These are phyloP conservation scores for Cutaneotrichosporon daszewskae DNA, from an alignment of 1,284 basidiomycete genomes.

Conservation along the genomic window DNA sequence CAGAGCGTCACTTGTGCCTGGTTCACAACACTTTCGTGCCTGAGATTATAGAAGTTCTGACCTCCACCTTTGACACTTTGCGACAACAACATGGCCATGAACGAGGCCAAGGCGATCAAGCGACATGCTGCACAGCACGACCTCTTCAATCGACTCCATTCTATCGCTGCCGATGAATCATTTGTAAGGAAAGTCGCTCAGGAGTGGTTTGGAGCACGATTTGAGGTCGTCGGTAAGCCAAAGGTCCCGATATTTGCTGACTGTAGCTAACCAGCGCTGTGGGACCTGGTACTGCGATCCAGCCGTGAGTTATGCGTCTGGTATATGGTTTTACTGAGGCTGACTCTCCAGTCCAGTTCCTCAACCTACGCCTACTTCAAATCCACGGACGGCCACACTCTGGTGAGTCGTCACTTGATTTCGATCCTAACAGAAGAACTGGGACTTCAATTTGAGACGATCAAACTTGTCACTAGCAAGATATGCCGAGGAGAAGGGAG, in stretches of 20 bases:
- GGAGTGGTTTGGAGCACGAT: slow-evolving; percentile 48
- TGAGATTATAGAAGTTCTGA: neutral
- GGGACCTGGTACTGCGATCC: slow-evolving; percentile 92
- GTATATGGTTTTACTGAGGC: neutral
- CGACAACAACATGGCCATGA: slow-evolving; percentile 4
- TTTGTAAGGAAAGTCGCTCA: slow-evolving; percentile 62
- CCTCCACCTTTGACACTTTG: slow-evolving; percentile 6
- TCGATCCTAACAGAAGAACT: slow-evolving; percentile 49
- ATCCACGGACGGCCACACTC: slow-evolving; percentile 89
- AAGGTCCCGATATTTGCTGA: neutral
- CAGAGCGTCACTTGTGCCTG: slow-evolving; percentile 2
- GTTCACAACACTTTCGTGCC: neutral
- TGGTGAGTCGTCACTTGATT: slow-evolving; percentile 38
- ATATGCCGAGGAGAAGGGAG: slow-evolving; percentile 55
- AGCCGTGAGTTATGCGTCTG: slow-evolving; percentile 33
- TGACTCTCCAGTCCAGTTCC: slow-evolving; percentile 33
- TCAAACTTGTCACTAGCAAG: slow-evolving; percentile 77
- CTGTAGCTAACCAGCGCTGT: slow-evolving; percentile 81
- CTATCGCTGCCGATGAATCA: slow-evolving; percentile 66
- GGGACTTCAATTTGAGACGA: slow-evolving; percentile 79
- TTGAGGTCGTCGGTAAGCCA: slow-evolving; percentile 36
- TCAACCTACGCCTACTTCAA: slow-evolving; percentile 76
- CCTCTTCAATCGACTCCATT: slow-evolving; percentile 78
- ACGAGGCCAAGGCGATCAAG: slow-evolving; percentile 29
- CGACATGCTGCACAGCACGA: slow-evolving; percentile 51